Conservation (phyloP, 2,329 filamentous ascomycete species). For the Diaporthe vexans region DNA sequence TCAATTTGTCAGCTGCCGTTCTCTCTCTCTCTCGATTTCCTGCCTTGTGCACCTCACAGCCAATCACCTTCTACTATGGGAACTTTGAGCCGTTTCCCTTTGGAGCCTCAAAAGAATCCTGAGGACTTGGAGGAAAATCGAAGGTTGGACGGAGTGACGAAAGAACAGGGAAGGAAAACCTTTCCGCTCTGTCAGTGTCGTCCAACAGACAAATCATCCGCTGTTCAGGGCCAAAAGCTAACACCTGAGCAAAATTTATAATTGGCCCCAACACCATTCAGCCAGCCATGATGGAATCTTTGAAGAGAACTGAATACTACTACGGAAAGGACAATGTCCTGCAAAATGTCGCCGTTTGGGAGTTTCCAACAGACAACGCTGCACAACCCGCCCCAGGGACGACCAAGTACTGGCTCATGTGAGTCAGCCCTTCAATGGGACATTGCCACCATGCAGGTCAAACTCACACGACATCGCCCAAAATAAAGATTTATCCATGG, state of each 20-base stretch:
- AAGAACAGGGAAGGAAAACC: background rate
- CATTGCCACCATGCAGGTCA: too few relatives aligned
- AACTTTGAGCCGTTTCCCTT: background rate
- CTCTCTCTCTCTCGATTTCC: background rate
- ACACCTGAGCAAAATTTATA: background rate
- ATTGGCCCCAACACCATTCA: background rate
- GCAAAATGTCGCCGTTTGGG: conserved; percentile 42
- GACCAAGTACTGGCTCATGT: conserved; percentile 43
- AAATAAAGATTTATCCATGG: conserved; percentile 68
- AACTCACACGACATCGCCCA: background rate
- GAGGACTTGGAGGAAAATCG: background rate
- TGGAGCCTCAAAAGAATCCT: background rate
- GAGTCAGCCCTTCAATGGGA: conserved; percentile 2
- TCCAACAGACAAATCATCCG: too few relatives aligned
- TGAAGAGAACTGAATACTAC: conserved; percentile 41
- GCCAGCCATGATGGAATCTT: conserved; percentile 29
- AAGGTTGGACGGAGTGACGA: background rate
- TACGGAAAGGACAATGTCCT: conserved; percentile 37
- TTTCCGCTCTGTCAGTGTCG: background rate
- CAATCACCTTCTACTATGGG: background rate
- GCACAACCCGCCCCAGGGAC: background rate
- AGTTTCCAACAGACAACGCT: conserved; percentile 36
- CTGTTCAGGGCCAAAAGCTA: background rate
- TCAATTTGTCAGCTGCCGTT: conserved; percentile 5
- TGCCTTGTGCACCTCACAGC: background rate